phyloP scores from a whole-genome alignment of 805 yeast species.

The Dipodascus geniculatus region DNA sequence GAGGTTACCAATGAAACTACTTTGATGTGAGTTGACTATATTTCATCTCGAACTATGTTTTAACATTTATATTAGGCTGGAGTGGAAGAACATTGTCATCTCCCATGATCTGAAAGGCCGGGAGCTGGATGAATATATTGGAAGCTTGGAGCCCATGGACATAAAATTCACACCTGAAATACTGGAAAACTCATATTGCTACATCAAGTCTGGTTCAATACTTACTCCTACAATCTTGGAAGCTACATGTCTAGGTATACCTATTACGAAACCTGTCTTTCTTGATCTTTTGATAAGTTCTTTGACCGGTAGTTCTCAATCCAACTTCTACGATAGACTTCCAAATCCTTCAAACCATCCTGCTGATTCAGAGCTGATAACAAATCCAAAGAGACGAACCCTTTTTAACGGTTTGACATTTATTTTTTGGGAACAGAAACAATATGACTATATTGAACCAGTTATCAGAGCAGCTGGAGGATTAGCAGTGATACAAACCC shows the following conservation, averaged over 20 bases:
- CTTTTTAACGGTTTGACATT: conserved; percentile 20
- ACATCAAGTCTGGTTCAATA: conserved; percentile 21
- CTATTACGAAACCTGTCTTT: conserved; percentile 21
- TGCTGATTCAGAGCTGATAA: conserved; percentile 16
- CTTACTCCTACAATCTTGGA: conserved; percentile 19
- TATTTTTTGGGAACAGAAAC: conserved; percentile 17
- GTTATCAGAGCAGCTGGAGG: conserved; percentile 22
- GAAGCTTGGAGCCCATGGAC: conserved; percentile 19
- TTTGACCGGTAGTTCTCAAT: background rate
- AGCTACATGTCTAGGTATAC: conserved; percentile 25
- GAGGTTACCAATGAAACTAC: conserved; percentile 1
- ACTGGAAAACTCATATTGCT: conserved; percentile 1
- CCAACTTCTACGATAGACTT: conserved; percentile 1
- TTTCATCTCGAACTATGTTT: conserved; percentile 3
- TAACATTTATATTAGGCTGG: conserved; percentile 10
- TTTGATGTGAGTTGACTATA: background rate
- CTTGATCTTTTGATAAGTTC: conserved; percentile 12
- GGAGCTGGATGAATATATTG: conserved; percentile 6
- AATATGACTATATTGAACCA: conserved; percentile 15
- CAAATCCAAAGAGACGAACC: conserved; percentile 16
- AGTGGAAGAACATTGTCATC: conserved; percentile 19
- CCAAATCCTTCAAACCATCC: conserved; percentile 20
- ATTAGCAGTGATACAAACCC: background rate
- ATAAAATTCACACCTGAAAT: conserved; percentile 18
- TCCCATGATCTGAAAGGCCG: conserved; percentile 17